phyloP scores from a whole-genome alignment of 2,329 filamentous ascomycete genomes.

The Microascus cirrosus region DNA sequence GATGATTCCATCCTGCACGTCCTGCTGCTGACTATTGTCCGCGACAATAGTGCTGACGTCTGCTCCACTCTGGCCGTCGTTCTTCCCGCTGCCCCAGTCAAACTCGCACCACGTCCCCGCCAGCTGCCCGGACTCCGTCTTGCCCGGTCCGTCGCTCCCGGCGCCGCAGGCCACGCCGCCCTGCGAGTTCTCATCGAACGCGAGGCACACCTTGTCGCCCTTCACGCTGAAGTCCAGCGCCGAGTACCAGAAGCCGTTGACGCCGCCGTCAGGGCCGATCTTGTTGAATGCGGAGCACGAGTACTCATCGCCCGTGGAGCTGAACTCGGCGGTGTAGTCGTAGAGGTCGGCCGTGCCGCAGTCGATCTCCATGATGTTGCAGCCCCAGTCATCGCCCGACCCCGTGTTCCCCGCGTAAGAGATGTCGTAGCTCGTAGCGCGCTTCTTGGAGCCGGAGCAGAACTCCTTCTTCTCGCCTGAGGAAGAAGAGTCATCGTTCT shows the following conservation, averaged over 20 bases:
- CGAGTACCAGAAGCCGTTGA: conserved; percentile 38
- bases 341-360: conserved; percentile 24
- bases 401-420: conserved; percentile 36
- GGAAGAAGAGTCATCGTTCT: not conserved
- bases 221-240: conserved; percentile 29
- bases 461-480: conserved; percentile 12
- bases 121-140: conserved; percentile 26
- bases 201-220: conserved; percentile 26
- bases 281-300: conserved; percentile 39
- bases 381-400: conserved; percentile 27
- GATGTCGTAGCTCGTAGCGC: conserved; percentile 33
- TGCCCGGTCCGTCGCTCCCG: conserved; percentile 15
- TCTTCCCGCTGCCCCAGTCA: conserved; percentile 32
- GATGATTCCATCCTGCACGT: conserved; percentile 16
- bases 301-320: conserved; percentile 18
- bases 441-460: conserved; percentile 25
- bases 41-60: conserved; percentile 39
- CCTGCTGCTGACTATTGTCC: conserved; percentile 11
- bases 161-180: conserved; percentile 32
- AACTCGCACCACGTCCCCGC: conserved; percentile 37
- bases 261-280: conserved; percentile 29
- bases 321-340: conserved; percentile 30
- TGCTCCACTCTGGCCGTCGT: conserved; percentile 36
- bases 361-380: conserved; percentile 38
- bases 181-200: conserved; percentile 34